These are phyloP conservation scores for Melampsora larici-populina DNA, from an alignment of 1,284 basidiomycete species.

Conservation along the genomic window DNA sequence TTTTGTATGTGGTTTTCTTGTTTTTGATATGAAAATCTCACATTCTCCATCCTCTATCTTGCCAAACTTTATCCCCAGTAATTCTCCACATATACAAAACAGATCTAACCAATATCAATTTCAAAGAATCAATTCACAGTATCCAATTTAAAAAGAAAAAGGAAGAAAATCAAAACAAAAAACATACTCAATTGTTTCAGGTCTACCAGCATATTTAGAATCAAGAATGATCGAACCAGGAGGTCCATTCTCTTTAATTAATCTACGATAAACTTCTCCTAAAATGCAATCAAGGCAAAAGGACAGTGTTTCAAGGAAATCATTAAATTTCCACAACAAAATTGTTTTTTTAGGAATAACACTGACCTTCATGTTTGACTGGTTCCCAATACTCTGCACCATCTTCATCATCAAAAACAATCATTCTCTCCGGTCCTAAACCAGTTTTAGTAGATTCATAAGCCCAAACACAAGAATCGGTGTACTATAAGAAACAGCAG, in stretches of 20 bases:
- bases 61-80: slow-evolving; percentile 61
- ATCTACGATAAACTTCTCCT: too few species aligned
- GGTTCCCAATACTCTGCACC: slow-evolving; percentile 12
- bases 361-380: slow-evolving; percentile 13
- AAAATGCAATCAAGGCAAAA: too few species aligned
- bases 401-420: slow-evolving; percentile 45
- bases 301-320: too few species aligned
- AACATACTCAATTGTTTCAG: slow-evolving; percentile 60
- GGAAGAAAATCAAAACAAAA: neutral
- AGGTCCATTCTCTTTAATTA: slow-evolving; percentile 37
- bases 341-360: slow-evolving; percentile 49
- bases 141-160: neutral
- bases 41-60: slow-evolving; percentile 60
- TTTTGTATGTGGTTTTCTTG: too few species aligned
- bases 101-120: too few species aligned
- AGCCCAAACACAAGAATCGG: slow-evolving; percentile 59
- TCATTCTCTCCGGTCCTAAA: slow-evolving; percentile 51
- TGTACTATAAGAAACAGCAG: too few species aligned
- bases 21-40: slow-evolving; percentile 46
- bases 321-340: slow-evolving; percentile 22
- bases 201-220: slow-evolving; percentile 55
- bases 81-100: slow-evolving; percentile 60
- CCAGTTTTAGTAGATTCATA: slow-evolving; percentile 53
- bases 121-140: too few species aligned
- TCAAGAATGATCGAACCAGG: slow-evolving; percentile 50